Percentiles rank a stretch among this genome's conserved stretches.
phyloP scores from a whole-genome alignment of 176 grass and related monocot genomes.

The Saccharum spontaneum region DNA sequence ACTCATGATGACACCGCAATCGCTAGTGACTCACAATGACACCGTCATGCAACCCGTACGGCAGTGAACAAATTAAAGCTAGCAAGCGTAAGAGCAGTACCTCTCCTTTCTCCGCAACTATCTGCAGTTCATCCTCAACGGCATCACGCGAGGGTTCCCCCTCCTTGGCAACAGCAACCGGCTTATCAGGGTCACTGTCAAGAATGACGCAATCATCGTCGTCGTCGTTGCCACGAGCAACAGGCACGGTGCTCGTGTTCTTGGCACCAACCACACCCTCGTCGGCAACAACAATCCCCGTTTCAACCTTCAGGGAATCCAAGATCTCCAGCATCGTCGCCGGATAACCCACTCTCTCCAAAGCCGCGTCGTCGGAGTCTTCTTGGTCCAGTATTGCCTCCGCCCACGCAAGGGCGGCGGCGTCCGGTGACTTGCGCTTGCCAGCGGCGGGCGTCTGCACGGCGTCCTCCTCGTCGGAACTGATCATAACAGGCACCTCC shows the following conservation, averaged over 20 bases:
- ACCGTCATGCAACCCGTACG: not conserved
- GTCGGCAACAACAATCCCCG: not conserved
- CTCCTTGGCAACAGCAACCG: conserved; percentile 6
- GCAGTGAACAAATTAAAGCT: not conserved
- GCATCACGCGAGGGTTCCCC: conserved; percentile 27
- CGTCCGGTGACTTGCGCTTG: not conserved
- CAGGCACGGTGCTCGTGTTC: conserved; percentile 2
- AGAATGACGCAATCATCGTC: conserved; percentile 69
- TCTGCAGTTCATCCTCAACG: conserved; percentile 55
- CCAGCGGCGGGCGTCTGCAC: not conserved
- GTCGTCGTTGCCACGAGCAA: not conserved
- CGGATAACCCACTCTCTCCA: conserved; percentile 27
- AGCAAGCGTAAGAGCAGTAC: conserved; percentile 32
- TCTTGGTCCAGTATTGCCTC: conserved; percentile 2
- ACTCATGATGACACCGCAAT: not conserved
- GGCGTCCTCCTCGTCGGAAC: conserved; percentile 78
- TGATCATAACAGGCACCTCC: conserved; percentile 48
- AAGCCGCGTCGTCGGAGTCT: not conserved
- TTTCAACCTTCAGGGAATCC: not conserved
- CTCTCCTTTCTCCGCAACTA: conserved; percentile 82
- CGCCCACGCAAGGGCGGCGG: conserved; percentile 24
- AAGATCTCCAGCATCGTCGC: conserved; percentile 30
- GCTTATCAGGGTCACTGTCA: conserved; percentile 55
- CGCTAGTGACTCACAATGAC: not conserved
- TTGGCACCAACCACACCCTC: conserved; percentile 1